These are phyloP conservation scores for Phytophthora pinifolia DNA, from an alignment of 352 stramenopile species.

Conservation along the genomic window DNA sequence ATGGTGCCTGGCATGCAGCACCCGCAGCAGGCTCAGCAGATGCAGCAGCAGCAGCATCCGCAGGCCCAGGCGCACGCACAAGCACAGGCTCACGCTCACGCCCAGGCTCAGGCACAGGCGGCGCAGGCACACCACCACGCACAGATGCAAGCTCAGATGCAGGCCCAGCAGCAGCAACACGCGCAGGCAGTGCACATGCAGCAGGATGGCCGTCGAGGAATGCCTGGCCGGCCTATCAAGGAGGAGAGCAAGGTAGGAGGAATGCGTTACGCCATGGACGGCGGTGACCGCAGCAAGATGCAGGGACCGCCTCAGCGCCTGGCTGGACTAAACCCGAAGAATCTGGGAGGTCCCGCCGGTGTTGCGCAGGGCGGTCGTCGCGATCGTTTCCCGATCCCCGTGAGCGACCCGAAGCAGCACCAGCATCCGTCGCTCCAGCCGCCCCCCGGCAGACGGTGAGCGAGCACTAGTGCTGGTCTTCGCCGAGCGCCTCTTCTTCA, in stretches of 20 bases:
- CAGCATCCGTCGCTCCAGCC: slow-evolving; percentile 68
- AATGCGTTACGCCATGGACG: slow-evolving; percentile 67
- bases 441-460: slow-evolving; percentile 63
- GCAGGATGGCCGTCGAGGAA: slow-evolving; percentile 57
- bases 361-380: slow-evolving; percentile 50
- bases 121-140: slow-evolving; percentile 62
- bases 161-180: slow-evolving; percentile 71
- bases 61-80: slow-evolving; percentile 61
- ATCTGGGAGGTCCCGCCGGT: slow-evolving; percentile 49
- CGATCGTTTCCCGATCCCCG: slow-evolving; percentile 74
- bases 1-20: slow-evolving; percentile 75
- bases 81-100: slow-evolving; percentile 57
- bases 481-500: slow-evolving; percentile 27
- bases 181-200: slow-evolving; percentile 62
- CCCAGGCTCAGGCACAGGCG: slow-evolving; percentile 61
- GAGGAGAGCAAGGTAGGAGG: slow-evolving; percentile 60
- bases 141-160: slow-evolving; percentile 54
- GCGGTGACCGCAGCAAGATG: slow-evolving; percentile 55
- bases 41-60: slow-evolving; percentile 54
- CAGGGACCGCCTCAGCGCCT: slow-evolving; percentile 55
- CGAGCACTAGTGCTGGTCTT: slow-evolving; percentile 22
- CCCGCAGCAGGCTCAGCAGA: slow-evolving; percentile 49
- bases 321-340: slow-evolving; percentile 74
- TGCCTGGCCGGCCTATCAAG: slow-evolving; percentile 67
- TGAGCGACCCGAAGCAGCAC: slow-evolving; percentile 76